Evolutionary conservation across 2,329 filamentous ascomycete genomes (phyloP).

Genomic region (Aspergillus texensis): DNA sequence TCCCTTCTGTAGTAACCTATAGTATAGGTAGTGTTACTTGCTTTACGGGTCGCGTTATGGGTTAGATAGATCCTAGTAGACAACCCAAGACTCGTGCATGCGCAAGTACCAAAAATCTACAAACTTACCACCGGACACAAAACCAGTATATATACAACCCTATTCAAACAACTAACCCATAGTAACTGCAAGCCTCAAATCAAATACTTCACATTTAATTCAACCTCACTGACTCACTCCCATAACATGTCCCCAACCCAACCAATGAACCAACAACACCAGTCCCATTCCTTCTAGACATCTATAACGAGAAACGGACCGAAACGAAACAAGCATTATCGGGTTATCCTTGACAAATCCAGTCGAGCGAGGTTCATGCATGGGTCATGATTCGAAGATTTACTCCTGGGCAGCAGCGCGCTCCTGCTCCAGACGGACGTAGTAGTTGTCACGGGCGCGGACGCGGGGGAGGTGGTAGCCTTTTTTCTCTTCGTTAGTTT

Average conservation of each 20-base stretch:
- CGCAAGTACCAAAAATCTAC: not conserved
- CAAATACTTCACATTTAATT: not conserved
- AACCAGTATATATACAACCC: not conserved
- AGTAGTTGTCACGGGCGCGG: constrained; percentile 65
- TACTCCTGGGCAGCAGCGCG: constrained; percentile 49
- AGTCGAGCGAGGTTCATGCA: not conserved
- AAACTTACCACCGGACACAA: not conserved
- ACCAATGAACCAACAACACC: not conserved
- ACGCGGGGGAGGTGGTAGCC: constrained; percentile 68
- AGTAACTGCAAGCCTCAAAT: not conserved
- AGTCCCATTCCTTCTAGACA: not conserved
- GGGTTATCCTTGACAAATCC: not conserved
- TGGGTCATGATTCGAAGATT: constrained; percentile 9
- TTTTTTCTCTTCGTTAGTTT: constrained; percentile 28
- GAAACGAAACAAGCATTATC: not conserved
- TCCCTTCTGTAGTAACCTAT: not conserved
- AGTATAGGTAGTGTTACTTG: not conserved
- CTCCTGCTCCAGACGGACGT: constrained; percentile 65
- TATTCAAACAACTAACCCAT: not conserved
- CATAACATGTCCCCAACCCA: not conserved
- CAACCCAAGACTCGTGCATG: not conserved
- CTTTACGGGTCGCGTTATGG: not conserved
- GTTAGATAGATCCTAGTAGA: not conserved
- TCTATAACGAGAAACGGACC: not conserved
- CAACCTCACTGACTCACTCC: not conserved